A percentile compares a stretch with the other conserved stretches of the same genome.
Conservation (phyloP, 306 rosid genomes). For the Dalbergia cultrata region DNA sequence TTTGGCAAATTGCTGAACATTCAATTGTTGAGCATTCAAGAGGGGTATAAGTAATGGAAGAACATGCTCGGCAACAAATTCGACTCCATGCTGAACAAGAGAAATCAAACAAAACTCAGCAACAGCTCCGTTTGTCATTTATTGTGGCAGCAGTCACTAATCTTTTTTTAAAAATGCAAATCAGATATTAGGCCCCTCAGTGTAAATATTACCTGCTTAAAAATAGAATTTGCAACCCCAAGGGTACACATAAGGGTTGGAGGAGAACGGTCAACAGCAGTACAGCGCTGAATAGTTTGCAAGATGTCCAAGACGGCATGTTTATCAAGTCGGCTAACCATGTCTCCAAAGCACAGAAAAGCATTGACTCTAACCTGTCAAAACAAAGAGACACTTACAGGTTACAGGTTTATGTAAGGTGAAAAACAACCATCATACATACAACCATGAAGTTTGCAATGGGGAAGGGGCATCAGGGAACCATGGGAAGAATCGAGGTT, state of each 20-base stretch:
- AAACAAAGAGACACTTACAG: constrained; percentile 38
- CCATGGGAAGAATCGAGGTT: too few relatives aligned
- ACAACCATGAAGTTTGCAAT: background rate
- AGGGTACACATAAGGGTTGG: constrained; percentile 99
- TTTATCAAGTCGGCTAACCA: constrained; percentile 86
- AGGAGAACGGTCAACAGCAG: constrained; percentile 93
- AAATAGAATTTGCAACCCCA: constrained; percentile 94
- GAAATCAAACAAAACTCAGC: constrained; percentile 45
- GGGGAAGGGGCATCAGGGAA: too few relatives aligned
- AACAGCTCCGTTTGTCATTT: constrained; percentile 32
- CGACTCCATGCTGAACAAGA: constrained; percentile 84
- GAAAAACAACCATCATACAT: constrained; percentile 10
- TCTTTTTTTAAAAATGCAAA: constrained; percentile 12
- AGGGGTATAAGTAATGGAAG: constrained; percentile 87
- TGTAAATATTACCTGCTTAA: constrained; percentile 73
- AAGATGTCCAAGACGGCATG: constrained; percentile 78
- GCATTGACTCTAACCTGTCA: constrained; percentile 98
- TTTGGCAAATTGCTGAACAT: constrained; percentile 98
- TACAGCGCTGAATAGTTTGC: constrained; percentile 98
- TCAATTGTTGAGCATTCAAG: constrained; percentile 89
- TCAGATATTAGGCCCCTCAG: constrained; percentile 20
- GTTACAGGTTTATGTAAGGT: constrained; percentile 7
- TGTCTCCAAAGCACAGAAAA: constrained; percentile 87
- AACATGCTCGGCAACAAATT: constrained; percentile 96
- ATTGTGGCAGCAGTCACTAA: constrained; percentile 16